Evolutionary conservation across 192 early-diverging fungal species (phyloP).

Genomic region (Dimargaris xerosporica): DNA sequence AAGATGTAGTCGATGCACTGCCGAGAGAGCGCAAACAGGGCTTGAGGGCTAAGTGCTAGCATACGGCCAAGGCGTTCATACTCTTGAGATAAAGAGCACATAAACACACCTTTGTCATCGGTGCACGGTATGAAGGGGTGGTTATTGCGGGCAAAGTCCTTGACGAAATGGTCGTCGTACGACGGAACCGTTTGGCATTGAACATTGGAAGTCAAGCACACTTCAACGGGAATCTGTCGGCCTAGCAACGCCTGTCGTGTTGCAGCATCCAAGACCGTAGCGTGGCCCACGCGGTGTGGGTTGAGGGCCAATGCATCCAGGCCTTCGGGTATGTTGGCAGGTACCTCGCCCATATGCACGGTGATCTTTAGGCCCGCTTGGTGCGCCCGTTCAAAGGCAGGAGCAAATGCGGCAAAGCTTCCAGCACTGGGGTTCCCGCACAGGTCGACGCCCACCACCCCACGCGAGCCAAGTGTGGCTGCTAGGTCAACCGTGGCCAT

Average conservation of each 20-base stretch:
- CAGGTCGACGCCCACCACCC: constrained; percentile 42
- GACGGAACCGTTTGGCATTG: constrained; percentile 31
- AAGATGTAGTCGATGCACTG: constrained; percentile 2
- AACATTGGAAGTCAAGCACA: constrained; percentile 50
- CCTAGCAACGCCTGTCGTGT: constrained; percentile 16
- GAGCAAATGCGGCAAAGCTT: constrained; percentile 20
- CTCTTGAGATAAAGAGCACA: constrained; percentile 13
- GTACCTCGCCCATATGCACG: constrained; percentile 34
- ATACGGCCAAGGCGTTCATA: constrained; percentile 1
- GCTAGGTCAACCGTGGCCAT: constrained; percentile 36
- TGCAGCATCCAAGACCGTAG: constrained; percentile 26
- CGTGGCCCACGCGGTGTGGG: constrained; percentile 41
- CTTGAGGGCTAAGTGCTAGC: background rate
- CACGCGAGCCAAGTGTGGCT: constrained; percentile 16
- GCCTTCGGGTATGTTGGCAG: constrained; percentile 26
- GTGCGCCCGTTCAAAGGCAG: constrained; percentile 34
- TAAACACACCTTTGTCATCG: constrained; percentile 18
- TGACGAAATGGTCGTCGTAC: constrained; percentile 37
- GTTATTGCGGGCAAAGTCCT: constrained; percentile 20
- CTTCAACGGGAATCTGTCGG: constrained; percentile 33
- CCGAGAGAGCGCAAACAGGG: background rate
- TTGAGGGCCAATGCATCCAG: constrained; percentile 19
- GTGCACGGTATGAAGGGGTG: constrained; percentile 36
- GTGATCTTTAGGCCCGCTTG: constrained; percentile 31
- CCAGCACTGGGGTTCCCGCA: constrained; percentile 37